phyloP scores from a whole-genome alignment of 805 yeast genomes.

The Candida germanica region DNA sequence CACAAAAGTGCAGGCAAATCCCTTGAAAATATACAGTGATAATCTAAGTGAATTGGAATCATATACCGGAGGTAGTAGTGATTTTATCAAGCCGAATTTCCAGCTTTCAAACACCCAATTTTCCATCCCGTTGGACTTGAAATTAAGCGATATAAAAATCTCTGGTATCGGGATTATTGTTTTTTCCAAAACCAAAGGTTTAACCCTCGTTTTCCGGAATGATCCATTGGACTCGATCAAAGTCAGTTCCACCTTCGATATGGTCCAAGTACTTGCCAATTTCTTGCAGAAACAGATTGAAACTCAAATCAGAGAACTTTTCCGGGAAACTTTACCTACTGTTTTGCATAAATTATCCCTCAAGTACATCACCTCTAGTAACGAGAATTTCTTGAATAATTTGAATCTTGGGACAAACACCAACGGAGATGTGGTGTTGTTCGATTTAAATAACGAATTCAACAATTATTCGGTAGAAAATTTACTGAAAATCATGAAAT shows the following conservation, averaged over 20 bases:
- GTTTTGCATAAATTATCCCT: constrained; percentile 73
- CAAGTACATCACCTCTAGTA: constrained; percentile 35
- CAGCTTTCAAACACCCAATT: constrained; percentile 64
- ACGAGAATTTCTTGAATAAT: constrained; percentile 6
- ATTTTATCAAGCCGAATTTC: constrained; percentile 66
- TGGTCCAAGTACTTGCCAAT: constrained; percentile 77
- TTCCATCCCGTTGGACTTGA: constrained; percentile 74
- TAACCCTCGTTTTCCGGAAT: constrained; percentile 82
- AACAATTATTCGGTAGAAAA: constrained; percentile 51
- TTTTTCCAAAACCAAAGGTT: constrained; percentile 75
- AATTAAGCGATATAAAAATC: constrained; percentile 65
- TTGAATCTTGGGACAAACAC: constrained; percentile 7
- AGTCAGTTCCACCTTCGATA: constrained; percentile 84
- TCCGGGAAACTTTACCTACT: constrained; percentile 81
- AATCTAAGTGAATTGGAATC: constrained; percentile 37
- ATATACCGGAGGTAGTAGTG: constrained; percentile 18
- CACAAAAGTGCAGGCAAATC: constrained; percentile 82
- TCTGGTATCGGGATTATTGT: constrained; percentile 84
- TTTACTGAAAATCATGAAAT: constrained; percentile 29
- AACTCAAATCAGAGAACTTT: constrained; percentile 71
- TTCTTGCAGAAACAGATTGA: constrained; percentile 82
- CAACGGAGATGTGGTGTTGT: constrained; percentile 30
- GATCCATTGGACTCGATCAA: constrained; percentile 83
- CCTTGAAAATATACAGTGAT: constrained; percentile 63
- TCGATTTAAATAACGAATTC: constrained; percentile 55